Conservation (phyloP, 2,329 filamentous ascomycete genomes). For the Camptophora hylomeconis region DNA sequence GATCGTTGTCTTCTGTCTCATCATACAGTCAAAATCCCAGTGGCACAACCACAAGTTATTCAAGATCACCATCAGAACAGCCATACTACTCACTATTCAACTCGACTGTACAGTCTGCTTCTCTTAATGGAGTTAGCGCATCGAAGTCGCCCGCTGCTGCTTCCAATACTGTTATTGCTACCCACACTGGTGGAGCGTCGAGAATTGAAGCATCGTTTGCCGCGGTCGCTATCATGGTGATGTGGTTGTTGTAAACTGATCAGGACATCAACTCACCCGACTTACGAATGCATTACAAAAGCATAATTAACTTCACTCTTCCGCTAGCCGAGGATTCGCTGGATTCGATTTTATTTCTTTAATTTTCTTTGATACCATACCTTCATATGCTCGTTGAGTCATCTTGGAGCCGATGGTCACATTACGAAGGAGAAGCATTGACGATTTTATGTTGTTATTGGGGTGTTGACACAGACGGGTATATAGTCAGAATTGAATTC, state of each 20-base stretch:
- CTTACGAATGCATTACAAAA: conserved; percentile 8
- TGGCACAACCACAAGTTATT: conserved; percentile 4
- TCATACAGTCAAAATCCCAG: too few relatives aligned
- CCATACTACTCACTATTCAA: conserved; percentile 11
- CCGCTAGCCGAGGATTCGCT: conserved; percentile 4
- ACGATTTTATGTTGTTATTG: conserved; percentile 5
- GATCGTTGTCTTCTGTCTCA: too few relatives aligned
- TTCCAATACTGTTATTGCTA: conserved; percentile 1
- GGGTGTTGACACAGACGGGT: too few relatives aligned
- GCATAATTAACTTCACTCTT: conserved; percentile 1
- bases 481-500: too few relatives aligned
- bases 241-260: too few relatives aligned
- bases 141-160: conserved; percentile 1
- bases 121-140: too few relatives aligned
- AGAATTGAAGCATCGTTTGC: conserved; percentile 6
- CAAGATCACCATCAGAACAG: conserved; percentile 5
- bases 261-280: conserved; percentile 4
- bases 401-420: conserved; percentile 10
- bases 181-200: conserved; percentile 4
- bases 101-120: too few relatives aligned
- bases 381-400: conserved; percentile 2
- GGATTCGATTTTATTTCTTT: not conserved
- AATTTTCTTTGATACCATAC: not conserved
- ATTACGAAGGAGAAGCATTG: conserved; percentile 3
- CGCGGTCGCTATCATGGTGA: too few relatives aligned